Evolutionary conservation across 108 stramenopile genomes (phyloP).

Genomic region (Fistulifera pelliculosa): DNA sequence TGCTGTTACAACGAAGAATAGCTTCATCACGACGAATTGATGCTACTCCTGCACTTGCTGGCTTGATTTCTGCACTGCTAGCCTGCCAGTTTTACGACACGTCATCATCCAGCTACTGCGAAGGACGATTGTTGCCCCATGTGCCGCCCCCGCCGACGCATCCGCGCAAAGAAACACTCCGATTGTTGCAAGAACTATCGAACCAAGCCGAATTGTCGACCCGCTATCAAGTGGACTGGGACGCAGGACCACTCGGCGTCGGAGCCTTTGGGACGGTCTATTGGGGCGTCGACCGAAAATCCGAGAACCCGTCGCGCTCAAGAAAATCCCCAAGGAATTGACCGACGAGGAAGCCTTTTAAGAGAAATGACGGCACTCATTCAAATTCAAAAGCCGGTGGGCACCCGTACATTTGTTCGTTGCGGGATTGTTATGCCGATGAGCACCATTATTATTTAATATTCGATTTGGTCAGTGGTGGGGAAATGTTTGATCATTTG

Average conservation of each 20-base stretch:
- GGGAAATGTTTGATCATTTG: slow-evolving; percentile 83
- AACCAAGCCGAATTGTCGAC: background rate
- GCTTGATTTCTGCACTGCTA: too few relatives aligned
- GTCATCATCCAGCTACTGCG: too few relatives aligned
- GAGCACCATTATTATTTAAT: slow-evolving; percentile 57
- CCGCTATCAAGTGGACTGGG: slow-evolving; percentile 9
- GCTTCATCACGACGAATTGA: too few relatives aligned
- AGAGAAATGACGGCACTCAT: slow-evolving; percentile 73
- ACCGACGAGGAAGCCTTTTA: slow-evolving; percentile 59
- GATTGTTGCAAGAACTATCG: background rate
- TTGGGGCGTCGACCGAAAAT: slow-evolving; percentile 34
- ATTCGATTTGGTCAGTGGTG: slow-evolving; percentile 61
- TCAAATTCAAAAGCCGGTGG: slow-evolving; percentile 60
- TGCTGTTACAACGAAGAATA: too few relatives aligned
- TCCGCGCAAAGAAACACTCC: too few relatives aligned
- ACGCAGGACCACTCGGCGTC: slow-evolving; percentile 23
- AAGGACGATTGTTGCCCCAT: too few relatives aligned
- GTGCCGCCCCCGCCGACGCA: too few relatives aligned
- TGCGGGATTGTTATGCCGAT: slow-evolving; percentile 63
- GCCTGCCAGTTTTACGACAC: too few relatives aligned
- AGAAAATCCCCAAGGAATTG: slow-evolving; percentile 70
- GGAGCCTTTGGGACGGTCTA: slow-evolving; percentile 75
- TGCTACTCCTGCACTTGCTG: too few relatives aligned
- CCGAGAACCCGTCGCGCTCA: slow-evolving; percentile 53
- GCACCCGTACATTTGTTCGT: slow-evolving; percentile 72